These are phyloP conservation scores for Neurospora hispaniola DNA, from an alignment of 495 filamentous ascomycete genomes.

Conservation along the genomic window DNA sequence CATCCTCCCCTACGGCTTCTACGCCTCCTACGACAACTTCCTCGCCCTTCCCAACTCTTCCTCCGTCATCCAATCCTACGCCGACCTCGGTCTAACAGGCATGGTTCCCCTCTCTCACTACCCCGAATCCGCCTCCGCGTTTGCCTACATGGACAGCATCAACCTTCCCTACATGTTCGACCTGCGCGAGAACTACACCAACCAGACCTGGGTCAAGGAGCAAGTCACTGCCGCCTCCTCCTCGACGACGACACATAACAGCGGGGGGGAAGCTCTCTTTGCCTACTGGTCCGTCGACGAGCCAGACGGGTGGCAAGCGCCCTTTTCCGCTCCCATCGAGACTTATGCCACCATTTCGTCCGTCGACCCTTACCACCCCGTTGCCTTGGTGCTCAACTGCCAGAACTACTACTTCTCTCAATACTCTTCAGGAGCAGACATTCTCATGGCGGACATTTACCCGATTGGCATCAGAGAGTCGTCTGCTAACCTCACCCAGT, in stretches of 20 bases:
- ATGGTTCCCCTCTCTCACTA: slow-evolving; percentile 31
- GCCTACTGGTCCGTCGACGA: slow-evolving; percentile 62
- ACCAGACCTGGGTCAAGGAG: slow-evolving; percentile 38
- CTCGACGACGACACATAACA: slow-evolving; percentile 30
- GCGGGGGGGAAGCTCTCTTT: slow-evolving; percentile 39
- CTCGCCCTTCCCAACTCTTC: slow-evolving; percentile 31
- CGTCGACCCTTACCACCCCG: slow-evolving; percentile 60
- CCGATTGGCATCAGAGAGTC: slow-evolving; percentile 39
- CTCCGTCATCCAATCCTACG: slow-evolving; percentile 35
- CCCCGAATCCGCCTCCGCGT: slow-evolving; percentile 33
- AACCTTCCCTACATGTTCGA: slow-evolving; percentile 57
- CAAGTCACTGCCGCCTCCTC: slow-evolving; percentile 38
- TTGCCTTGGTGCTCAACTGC: slow-evolving; percentile 58
- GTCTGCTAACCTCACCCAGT: slow-evolving; percentile 33
- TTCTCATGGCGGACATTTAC: slow-evolving; percentile 58
- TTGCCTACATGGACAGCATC: slow-evolving; percentile 44
- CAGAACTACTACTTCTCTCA: slow-evolving; percentile 56
- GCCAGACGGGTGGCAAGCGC: slow-evolving; percentile 55
- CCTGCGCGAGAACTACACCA: slow-evolving; percentile 51
- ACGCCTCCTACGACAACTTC: slow-evolving; percentile 49
- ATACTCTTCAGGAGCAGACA: slow-evolving; percentile 51
- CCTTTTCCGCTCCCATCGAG: slow-evolving; percentile 34
- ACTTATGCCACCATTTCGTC: slow-evolving; percentile 37
- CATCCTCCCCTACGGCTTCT: slow-evolving; percentile 55
- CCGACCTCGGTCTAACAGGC: slow-evolving; percentile 36